Evolutionary conservation across 1,139 yeast species (phyloP).

Genomic region (Pneumocystis canis): DNA sequence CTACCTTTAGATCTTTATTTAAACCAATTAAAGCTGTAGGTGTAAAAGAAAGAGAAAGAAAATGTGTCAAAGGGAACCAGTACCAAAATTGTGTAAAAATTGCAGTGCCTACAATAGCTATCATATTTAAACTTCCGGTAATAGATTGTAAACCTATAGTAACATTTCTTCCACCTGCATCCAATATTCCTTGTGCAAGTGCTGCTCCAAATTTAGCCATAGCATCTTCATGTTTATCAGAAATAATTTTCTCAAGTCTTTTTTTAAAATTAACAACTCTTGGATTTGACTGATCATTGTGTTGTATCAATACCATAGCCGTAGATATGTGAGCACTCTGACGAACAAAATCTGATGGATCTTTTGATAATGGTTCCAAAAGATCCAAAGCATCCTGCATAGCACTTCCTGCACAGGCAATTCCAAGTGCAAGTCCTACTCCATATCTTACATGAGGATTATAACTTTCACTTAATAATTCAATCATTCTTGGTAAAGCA

Average conservation of each 20-base stretch:
- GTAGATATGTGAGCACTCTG: slow-evolving; percentile 93
- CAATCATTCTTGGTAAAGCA: slow-evolving; percentile 90
- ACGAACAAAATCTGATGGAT: slow-evolving; percentile 91
- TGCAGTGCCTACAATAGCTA: slow-evolving; percentile 83
- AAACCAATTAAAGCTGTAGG: slow-evolving; percentile 89
- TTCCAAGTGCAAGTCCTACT: slow-evolving; percentile 92
- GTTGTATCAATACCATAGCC: slow-evolving; percentile 86
- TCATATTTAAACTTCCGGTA: slow-evolving; percentile 77
- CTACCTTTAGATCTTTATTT: slow-evolving; percentile 56
- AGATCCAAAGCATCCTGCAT: slow-evolving; percentile 80
- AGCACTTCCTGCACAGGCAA: slow-evolving; percentile 93
- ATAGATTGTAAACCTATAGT: slow-evolving; percentile 86
- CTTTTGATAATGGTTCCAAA: slow-evolving; percentile 81
- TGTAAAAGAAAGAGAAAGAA: slow-evolving; percentile 76
- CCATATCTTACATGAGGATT: slow-evolving; percentile 98
- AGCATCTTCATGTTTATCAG: slow-evolving; percentile 88
- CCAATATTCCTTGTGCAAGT: slow-evolving; percentile 90
- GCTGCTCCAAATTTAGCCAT: slow-evolving; percentile 97
- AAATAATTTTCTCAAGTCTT: slow-evolving; percentile 56
- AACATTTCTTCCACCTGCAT: slow-evolving; percentile 98
- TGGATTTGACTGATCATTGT: slow-evolving; percentile 71
- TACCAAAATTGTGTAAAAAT: slow-evolving; percentile 92
- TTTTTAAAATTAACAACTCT: slow-evolving; percentile 67
- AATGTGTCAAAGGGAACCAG: slow-evolving; percentile 96
- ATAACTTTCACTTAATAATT: slow-evolving; percentile 81